Conservation (phyloP, 1,139 yeast species). For the Nakaseomyces nivariensis region DNA sequence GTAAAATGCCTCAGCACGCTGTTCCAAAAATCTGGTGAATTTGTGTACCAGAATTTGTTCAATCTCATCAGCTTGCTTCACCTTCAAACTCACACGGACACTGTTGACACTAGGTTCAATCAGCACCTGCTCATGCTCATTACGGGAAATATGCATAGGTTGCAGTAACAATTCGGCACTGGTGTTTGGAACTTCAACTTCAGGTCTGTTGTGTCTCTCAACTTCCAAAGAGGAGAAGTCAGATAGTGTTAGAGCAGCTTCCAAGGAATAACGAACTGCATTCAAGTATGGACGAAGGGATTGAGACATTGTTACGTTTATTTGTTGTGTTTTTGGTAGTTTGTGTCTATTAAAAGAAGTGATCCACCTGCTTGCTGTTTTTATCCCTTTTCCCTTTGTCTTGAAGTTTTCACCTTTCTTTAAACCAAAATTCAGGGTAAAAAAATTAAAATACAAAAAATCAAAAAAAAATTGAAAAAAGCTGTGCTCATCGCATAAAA, state of each 20-base stretch:
- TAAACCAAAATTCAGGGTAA: no score
- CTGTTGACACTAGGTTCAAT: slow-evolving; percentile 94
- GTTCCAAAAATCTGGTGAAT: slow-evolving; percentile 85
- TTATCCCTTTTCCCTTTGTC: neutral
- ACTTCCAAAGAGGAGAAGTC: slow-evolving; percentile 92
- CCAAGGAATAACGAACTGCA: slow-evolving; percentile 87
- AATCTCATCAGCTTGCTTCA: slow-evolving; percentile 96
- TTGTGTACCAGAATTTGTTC: slow-evolving; percentile 90
- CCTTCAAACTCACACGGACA: slow-evolving; percentile 76
- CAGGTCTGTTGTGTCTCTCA: slow-evolving; percentile 97
- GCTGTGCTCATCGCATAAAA: no score
- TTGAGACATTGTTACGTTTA: slow-evolving; percentile 50
- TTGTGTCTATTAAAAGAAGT: no score
- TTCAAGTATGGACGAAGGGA: slow-evolving; percentile 89
- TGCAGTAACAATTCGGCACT: slow-evolving; percentile 77
- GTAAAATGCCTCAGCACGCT: slow-evolving; percentile 90
- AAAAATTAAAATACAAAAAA: no score
- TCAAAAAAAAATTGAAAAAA: no score
- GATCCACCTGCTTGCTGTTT: no score
- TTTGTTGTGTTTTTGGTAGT: no score
- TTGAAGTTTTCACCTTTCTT: no score
- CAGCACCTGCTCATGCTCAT: slow-evolving; percentile 84
- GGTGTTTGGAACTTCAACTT: slow-evolving; percentile 68
- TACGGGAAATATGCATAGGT: slow-evolving; percentile 85
- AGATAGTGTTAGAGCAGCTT: slow-evolving; percentile 91